phyloP scores from a whole-genome alignment of 2,329 filamentous ascomycete genomes.

The Colletotrichum shisoi region DNA sequence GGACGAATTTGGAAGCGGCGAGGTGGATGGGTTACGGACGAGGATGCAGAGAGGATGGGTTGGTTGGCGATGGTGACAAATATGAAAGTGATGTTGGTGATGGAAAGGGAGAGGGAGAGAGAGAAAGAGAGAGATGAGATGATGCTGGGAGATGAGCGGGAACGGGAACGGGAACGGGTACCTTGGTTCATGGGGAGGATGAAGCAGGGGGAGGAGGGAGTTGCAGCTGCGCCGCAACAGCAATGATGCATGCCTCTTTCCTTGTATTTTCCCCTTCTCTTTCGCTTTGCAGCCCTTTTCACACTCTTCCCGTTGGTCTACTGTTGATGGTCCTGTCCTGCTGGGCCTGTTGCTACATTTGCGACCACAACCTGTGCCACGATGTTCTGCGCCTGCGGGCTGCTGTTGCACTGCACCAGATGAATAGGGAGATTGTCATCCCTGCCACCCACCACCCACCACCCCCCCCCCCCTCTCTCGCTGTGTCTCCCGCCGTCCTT shows the following conservation, averaged over 20 bases:
- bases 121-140: background rate
- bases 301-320: background rate
- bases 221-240: background rate
- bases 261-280: background rate
- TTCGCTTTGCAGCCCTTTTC: background rate
- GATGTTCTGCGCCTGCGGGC: slow-evolving; percentile 15
- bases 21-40: slow-evolving; percentile 1
- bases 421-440: slow-evolving; percentile 10
- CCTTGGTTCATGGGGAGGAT: background rate
- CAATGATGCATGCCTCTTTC: background rate
- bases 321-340: background rate
- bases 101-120: background rate
- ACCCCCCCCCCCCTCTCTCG: background rate
- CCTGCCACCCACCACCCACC: background rate
- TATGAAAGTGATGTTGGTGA: background rate
- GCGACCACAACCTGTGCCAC: slow-evolving; percentile 5
- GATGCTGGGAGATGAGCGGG: background rate
- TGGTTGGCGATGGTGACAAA: background rate
- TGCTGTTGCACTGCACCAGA: slow-evolving; percentile 8
- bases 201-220: slow-evolving; percentile 6
- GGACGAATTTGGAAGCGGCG: slow-evolving; percentile 1
- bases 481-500: slow-evolving; percentile 2
- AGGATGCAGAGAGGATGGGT: background rate
- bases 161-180: background rate
- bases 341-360: slow-evolving; percentile 3